Evolutionary conservation across 441 rosid species (phyloP), one percentile per base, ranked within the genome.

Genomic region (Erysimum pusillum): DNA sequence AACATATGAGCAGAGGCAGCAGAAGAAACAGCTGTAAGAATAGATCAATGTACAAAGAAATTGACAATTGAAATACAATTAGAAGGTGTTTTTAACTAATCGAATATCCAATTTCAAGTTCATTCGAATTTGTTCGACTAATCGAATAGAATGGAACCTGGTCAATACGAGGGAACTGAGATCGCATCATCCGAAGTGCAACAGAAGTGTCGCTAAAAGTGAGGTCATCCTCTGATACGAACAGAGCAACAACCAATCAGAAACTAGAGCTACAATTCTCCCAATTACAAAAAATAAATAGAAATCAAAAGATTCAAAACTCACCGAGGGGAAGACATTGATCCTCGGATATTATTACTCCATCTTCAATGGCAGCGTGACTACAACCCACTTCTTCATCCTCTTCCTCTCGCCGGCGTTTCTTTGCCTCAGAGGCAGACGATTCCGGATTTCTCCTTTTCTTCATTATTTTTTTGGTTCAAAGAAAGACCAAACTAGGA

Each of bases 151-250:
- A 63, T 36, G 36, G 65, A 81, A 92, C 97, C 94, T 88, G 92
- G 52, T 89, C 88, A 45, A 91, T 81, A 73, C 38, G 91, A 32
- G 97, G 96, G 79, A 94, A 94, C 71, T 94, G 99, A 79, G 90
- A 85, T 80, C 97, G 93, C 90, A 94, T 94, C 59, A 94, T 91
- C 34, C 87, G 88, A 63, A 94, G 89, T 32, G 97, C 98, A 22
- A 89, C 88, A 79, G 82, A 76, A 6, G 98, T 91, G 34, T 94
- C 97, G 67, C 85, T 91, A 53, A 92, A 92, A 41, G 85, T 83
- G 53, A 92, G 94, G 34, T 86, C 85, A 75, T 90, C 86, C 86
- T 81, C 99, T 90, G 87, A 69, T 25, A 48, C 44, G 2, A 61
- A 68, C 28, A 69, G 3, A 38, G 5, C 18, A 20, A 36, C 46